Conservation (phyloP, 495 filamentous ascomycete genomes). For the Hamigera avellanea region DNA sequence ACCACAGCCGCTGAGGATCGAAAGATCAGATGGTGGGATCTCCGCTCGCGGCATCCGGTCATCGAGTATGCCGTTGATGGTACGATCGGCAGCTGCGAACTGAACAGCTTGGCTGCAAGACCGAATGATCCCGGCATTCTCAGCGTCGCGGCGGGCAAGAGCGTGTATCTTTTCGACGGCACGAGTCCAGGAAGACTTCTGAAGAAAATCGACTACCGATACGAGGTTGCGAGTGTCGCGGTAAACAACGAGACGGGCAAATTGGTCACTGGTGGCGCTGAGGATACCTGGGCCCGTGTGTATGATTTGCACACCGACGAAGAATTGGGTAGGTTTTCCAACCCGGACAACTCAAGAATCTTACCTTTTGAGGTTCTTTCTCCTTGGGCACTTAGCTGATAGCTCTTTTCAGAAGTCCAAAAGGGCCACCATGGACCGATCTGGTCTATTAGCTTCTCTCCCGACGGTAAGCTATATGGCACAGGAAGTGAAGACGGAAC, state of each 20-base stretch:
- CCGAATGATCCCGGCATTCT: conserved; percentile 35
- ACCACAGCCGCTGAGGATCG: conserved; percentile 86
- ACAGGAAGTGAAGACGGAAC: conserved; percentile 97
- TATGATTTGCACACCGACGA: conserved; percentile 74
- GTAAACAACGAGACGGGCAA: conserved; percentile 70
- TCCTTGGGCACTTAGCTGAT: conserved; percentile 11
- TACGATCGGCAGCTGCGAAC: conserved; percentile 81
- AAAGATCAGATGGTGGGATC: conserved; percentile 87
- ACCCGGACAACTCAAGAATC: neutral
- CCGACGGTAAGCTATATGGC: conserved; percentile 89
- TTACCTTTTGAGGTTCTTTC: neutral
- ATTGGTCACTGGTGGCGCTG: conserved; percentile 73
- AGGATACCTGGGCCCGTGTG: conserved; percentile 89
- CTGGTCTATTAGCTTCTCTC: conserved; percentile 89
- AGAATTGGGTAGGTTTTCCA: conserved; percentile 56
- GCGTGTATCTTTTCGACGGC: conserved; percentile 87
- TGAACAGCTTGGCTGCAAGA: conserved; percentile 42
- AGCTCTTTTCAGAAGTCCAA: conserved; percentile 54
- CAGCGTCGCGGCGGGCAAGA: conserved; percentile 66
- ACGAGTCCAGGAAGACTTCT: conserved; percentile 53
- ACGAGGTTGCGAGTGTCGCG: conserved; percentile 82
- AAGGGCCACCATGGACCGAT: conserved; percentile 97
- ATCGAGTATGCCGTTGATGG: conserved; percentile 64
- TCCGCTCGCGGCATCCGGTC: conserved; percentile 59
- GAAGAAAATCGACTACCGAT: conserved; percentile 62